Percentiles rank a stretch among this genome's conserved stretches.
Conservation (phyloP, 2,329 filamentous ascomycete species). For the Thelonectria olida region DNA sequence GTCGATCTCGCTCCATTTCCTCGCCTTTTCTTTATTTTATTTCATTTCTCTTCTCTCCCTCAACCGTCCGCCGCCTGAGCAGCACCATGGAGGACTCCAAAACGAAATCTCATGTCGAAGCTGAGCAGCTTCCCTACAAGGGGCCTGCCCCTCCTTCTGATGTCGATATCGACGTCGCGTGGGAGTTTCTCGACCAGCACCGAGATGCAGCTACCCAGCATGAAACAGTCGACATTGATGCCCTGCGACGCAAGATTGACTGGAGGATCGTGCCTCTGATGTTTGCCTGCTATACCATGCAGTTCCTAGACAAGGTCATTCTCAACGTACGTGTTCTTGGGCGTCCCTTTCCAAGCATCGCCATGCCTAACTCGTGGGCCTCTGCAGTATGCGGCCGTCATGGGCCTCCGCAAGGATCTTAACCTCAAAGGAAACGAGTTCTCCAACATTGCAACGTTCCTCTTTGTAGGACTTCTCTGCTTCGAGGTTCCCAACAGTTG, state of each 20-base stretch:
- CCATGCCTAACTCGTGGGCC: not conserved
- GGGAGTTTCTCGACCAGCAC: constrained; percentile 55
- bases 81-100: constrained; percentile 12
- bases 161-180: constrained; percentile 54
- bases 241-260: constrained; percentile 65
- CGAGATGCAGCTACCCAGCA: constrained; percentile 47
- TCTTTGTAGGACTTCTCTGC: constrained; percentile 69
- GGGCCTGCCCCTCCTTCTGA: not conserved
- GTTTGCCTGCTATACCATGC: constrained; percentile 69
- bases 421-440: constrained; percentile 68
- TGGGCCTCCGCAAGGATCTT: constrained; percentile 66
- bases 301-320: constrained; percentile 72
- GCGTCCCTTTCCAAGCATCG: not conserved
- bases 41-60: not conserved
- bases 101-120: constrained; percentile 15
- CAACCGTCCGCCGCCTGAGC: not conserved
- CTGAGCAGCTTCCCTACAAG: constrained; percentile 15
- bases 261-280: constrained; percentile 68
- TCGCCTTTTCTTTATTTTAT: not conserved
- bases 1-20: not conserved
- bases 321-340: constrained; percentile 60
- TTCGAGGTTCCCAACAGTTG: constrained; percentile 69
- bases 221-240: constrained; percentile 52
- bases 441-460: constrained; percentile 67
- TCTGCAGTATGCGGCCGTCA: constrained; percentile 69